phyloP scores from a whole-genome alignment of 164 flowering plant species.

The Macadamia integrifolia region DNA sequence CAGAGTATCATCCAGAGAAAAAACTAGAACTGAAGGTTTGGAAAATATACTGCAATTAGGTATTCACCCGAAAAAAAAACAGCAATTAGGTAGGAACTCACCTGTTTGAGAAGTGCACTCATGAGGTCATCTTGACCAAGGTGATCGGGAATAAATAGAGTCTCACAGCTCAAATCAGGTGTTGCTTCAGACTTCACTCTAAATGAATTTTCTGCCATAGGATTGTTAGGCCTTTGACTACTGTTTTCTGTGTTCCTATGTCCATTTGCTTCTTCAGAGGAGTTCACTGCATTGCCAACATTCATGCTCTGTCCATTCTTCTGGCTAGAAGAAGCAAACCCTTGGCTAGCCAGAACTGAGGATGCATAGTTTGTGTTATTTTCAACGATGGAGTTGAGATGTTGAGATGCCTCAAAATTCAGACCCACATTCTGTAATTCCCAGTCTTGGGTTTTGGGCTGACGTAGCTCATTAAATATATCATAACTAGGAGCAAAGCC shows the following conservation, averaged over 20 bases:
- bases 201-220: conserved; percentile 26
- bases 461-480: conserved; percentile 41
- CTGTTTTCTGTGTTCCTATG: conserved; percentile 22
- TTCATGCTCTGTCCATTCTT: conserved; percentile 27
- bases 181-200: conserved; percentile 50
- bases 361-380: conserved; percentile 23
- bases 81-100: conserved; percentile 9
- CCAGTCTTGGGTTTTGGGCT: conserved; percentile 47
- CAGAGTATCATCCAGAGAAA: background rate
- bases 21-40: background rate
- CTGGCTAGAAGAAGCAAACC: conserved; percentile 29
- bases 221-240: conserved; percentile 21
- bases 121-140: conserved; percentile 73
- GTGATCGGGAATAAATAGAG: conserved; percentile 27
- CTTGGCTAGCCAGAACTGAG: conserved; percentile 38
- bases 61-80: too few species aligned
- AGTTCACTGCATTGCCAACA: conserved; percentile 22
- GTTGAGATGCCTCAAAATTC: conserved; percentile 32
- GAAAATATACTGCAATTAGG: background rate
- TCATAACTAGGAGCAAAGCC: conserved; percentile 47
- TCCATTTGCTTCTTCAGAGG: conserved; percentile 22
- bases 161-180: conserved; percentile 26
- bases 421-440: conserved; percentile 37
- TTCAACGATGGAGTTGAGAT: conserved; percentile 18
- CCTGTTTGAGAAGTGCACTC: conserved; percentile 78